Percentiles rank a stretch among this genome's conserved stretches.
Evolutionary conservation across 805 yeast species (phyloP).

Genomic region (Lipomyces yamadae): DNA sequence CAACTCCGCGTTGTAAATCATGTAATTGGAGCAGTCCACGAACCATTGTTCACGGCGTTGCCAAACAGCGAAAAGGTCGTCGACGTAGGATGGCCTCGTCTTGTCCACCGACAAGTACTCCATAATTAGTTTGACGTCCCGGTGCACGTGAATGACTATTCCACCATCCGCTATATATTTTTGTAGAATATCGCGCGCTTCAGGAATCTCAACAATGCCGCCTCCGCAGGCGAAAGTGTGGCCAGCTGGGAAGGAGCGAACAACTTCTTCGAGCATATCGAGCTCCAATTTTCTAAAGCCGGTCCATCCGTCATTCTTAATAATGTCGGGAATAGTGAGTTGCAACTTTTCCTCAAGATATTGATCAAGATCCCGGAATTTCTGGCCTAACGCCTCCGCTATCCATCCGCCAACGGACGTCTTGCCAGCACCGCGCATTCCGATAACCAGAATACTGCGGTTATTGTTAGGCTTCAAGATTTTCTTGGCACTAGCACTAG

Average conservation of each 20-base stretch:
- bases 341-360: slow-evolving; percentile 62
- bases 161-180: slow-evolving; percentile 64
- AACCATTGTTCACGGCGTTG: slow-evolving; percentile 78
- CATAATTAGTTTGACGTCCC: slow-evolving; percentile 81
- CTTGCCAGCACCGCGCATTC: slow-evolving; percentile 99
- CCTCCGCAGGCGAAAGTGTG: slow-evolving; percentile 93
- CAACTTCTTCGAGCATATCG: slow-evolving; percentile 56
- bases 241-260: slow-evolving; percentile 53
- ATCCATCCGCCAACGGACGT: slow-evolving; percentile 83
- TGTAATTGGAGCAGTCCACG: slow-evolving; percentile 75
- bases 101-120: slow-evolving; percentile 75
- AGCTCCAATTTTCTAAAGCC: slow-evolving; percentile 74
- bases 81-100: slow-evolving; percentile 83
- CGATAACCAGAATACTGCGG: slow-evolving; percentile 54
- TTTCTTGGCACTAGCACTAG: slow-evolving; percentile 9
- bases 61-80: slow-evolving; percentile 85
- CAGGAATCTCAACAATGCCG: slow-evolving; percentile 81
- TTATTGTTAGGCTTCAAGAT: slow-evolving; percentile 30
- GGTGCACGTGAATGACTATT: slow-evolving; percentile 85
- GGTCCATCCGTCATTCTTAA: slow-evolving; percentile 85
- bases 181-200: slow-evolving; percentile 68
- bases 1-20: slow-evolving; percentile 79
- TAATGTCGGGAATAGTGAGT: slow-evolving; percentile 48
- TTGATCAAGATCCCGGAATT: slow-evolving; percentile 75
- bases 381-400: slow-evolving; percentile 68